phyloP scores from a whole-genome alignment of 331 rosid species.

The Malus hybrid region DNA sequence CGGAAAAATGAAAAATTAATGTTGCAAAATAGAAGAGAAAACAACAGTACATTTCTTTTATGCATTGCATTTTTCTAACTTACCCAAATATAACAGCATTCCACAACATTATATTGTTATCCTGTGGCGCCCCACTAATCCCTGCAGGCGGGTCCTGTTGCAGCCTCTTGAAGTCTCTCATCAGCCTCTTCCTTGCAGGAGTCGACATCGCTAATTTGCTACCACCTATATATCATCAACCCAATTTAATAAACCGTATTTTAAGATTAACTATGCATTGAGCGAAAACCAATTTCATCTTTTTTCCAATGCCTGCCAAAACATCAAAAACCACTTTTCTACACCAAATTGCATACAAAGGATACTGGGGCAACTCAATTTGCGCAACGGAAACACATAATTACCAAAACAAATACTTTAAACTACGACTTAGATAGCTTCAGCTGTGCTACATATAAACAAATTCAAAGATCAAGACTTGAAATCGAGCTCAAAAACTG shows the following conservation, averaged over 20 bases:
- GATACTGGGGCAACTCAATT: not conserved
- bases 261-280: not conserved
- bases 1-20: constrained; percentile 14
- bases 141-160: constrained; percentile 96
- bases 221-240: constrained; percentile 21
- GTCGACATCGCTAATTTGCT: constrained; percentile 75
- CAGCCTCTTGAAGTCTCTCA: constrained; percentile 97
- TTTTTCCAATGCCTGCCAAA: not conserved
- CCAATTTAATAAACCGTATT: not conserved
- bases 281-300: not conserved
- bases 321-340: not conserved
- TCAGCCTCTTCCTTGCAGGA: constrained; percentile 90
- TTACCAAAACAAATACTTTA: not conserved
- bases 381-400: not conserved
- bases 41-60: not conserved
- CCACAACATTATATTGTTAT: constrained; percentile 94
- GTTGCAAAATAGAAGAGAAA: constrained; percentile 7
- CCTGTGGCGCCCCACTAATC: constrained; percentile 96
- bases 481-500: not conserved
- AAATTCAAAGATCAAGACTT: not conserved
- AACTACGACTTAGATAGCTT: no score
- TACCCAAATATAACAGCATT: constrained; percentile 97
- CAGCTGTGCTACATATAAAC: not conserved
- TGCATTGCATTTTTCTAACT: constrained; percentile 21
- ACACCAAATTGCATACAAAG: not conserved